phyloP scores from a whole-genome alignment of 192 early-diverging fungal genomes.

The Coemansia guatemalensis region DNA sequence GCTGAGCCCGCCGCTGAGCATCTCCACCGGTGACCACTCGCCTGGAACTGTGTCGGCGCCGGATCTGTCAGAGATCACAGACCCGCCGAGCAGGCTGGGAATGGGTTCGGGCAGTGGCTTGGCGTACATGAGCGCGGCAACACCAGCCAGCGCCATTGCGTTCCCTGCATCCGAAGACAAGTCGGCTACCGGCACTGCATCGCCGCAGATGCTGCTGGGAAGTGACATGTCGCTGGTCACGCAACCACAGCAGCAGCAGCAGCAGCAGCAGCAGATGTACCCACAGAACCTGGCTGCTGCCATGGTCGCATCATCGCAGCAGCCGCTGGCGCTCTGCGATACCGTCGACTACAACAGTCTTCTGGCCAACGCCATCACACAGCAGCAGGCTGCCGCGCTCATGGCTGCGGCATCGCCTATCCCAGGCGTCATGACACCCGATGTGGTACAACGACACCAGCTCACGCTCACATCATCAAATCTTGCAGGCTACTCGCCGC shows the following conservation, averaged over 20 bases:
- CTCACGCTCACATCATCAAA: background rate
- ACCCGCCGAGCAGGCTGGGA: background rate
- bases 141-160: background rate
- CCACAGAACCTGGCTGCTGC: conserved; percentile 7
- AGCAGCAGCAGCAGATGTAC: conserved; percentile 23
- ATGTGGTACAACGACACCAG: background rate
- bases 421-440: background rate
- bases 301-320: background rate
- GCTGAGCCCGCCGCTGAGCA: conserved; percentile 9
- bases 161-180: conserved; percentile 7
- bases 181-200: conserved; percentile 10
- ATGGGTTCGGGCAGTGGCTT: conserved; percentile 11
- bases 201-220: conserved; percentile 31
- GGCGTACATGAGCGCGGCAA: conserved; percentile 37
- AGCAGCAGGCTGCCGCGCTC: conserved; percentile 19
- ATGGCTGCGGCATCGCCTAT: background rate
- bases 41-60: conserved; percentile 2
- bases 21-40: background rate
- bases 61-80: background rate
- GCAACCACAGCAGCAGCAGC: conserved; percentile 17
- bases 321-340: conserved; percentile 11
- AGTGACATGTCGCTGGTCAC: conserved; percentile 9
- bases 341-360: conserved; percentile 14
- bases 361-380: conserved; percentile 7
- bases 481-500: conserved; percentile 22